A percentile compares a stretch with the other conserved stretches of the same genome.
phyloP scores from a whole-genome alignment of 805 yeast species.

The Nakazawaea wyomingensis region DNA sequence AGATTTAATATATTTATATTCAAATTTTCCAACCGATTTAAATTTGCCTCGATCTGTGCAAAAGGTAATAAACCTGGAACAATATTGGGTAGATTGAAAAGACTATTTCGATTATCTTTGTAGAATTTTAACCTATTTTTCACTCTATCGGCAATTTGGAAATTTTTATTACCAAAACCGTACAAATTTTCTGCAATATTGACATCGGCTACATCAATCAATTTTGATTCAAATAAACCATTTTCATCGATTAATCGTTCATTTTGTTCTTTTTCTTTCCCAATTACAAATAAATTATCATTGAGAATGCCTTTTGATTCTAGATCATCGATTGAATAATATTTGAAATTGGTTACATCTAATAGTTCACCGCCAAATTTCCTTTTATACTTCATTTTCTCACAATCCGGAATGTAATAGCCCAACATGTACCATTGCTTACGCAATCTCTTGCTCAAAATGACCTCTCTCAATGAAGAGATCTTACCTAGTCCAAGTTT shows the following conservation, averaged over 20 bases:
- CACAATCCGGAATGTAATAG: conserved; percentile 71
- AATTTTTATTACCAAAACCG: conserved; percentile 24
- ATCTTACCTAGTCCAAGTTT: conserved; percentile 70
- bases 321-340: conserved; percentile 32
- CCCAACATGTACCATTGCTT: conserved; percentile 71
- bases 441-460: conserved; percentile 41
- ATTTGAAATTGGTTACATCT: conserved; percentile 46
- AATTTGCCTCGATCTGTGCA: conserved; percentile 29
- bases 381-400: conserved; percentile 77
- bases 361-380: conserved; percentile 72
- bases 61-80: conserved; percentile 49
- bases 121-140: background rate
- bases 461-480: conserved; percentile 67
- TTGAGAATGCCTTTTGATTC: conserved; percentile 20
- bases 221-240: background rate
- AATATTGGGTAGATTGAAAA: conserved; percentile 31
- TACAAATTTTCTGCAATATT: conserved; percentile 32
- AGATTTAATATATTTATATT: conserved; percentile 15
- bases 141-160: background rate
- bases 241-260: conserved; percentile 5
- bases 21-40: background rate
- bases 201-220: background rate
- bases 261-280: conserved; percentile 2
- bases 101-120: background rate
- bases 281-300: conserved; percentile 26